Evolutionary conservation across 805 yeast genomes (phyloP), one percentile per base, ranked within the genome.

Genomic region (Candida pini): DNA sequence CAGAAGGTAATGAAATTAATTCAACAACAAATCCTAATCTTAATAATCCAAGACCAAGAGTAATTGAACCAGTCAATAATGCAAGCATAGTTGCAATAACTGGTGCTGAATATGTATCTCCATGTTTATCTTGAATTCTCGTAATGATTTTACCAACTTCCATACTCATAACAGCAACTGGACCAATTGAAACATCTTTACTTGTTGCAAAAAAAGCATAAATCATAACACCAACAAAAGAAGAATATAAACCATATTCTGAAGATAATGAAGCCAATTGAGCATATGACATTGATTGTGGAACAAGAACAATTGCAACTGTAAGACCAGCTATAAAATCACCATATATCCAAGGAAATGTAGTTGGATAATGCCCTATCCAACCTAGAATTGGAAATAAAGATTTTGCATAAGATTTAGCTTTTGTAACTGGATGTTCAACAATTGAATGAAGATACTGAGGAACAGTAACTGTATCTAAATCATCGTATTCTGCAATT

Each of bases 251-350:
- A 32, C 97, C 97, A 49, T 79, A 89, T 57, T 88, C 81, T 5
- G 95, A 77, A 5, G 78, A 68, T 41, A 89, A 69, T 5, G 83
- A 78, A 5, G 97, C 97, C 42, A 89, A 64, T 53, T 74, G 78
- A 7, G 97, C 97, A 55, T 89, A 89, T 0, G 96, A 88, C 97
- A 89, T 89, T 4, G 92, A 79, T 60, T 89, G 97, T 4, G 97
- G 97, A 20, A 89, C 96, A 45, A 88, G 70, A 14, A 89, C 96
- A 41, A 84, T 78, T 29, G 97, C 97, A 15, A 89, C 95, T 2
- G 97, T 86, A 40, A 89, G 70, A 56, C 97, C 97, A 2, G 97
- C 96, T 36, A 88, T 78, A 43, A 89, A 58, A 60, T 89, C 97
- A 20, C 86, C 75, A 38, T 76, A 75, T 12, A 81, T 62, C 97